Evolutionary conservation across 2,329 filamentous ascomycete genomes (phyloP), one percentile per base, ranked within the genome.

Genomic region (Hypoxylon sp.): DNA sequence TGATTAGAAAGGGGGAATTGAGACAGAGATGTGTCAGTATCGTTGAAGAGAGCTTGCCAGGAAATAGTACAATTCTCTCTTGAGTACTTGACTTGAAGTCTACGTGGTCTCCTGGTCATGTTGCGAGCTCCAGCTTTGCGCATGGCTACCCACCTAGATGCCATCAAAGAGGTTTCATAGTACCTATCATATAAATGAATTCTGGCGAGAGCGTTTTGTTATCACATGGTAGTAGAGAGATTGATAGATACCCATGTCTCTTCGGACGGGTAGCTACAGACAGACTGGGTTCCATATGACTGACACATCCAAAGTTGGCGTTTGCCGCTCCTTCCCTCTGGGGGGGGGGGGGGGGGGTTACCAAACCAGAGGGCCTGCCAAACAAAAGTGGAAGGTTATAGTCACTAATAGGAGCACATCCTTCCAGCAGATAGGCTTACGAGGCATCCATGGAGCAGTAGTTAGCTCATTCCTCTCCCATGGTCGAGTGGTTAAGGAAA

Each of bases 361-460:
- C n/a, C n/a, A n/a, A n/a, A n/a, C n/a, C n/a, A n/a, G n/a, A n/a
- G n/a, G n/a, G 5, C 37, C 4, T 34, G 6, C n/a, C n/a, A 19
- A 15, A n/a, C 8, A 24, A 11, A 11, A 11, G n/a, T 11, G 3
- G 24, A 22, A 20, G 10, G 10, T 30, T 28, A 47, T 47, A 47
- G 17, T 17, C 4, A 6, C 24, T n/a, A 10, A 26, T 28, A 47
- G 15, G 22, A 15, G 11, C 15, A 6, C 15, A 22, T n/a, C 17
- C 15, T 10, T 2, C 26, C 44, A 17, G 5, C 2, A 3, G 28
- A 15, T 6, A 22, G 28, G 20, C 10, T 13, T 10, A 6, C 5
- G 13, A 51, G 48, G 48, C 32, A 32, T 15, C 48, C 19, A 51
- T 51, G 48, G 48, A 51, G 48, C 28, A 51, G 32, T 15, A 51